phyloP scores from a whole-genome alignment of 106 monocot genomes.

The Dendrobium officinale region DNA sequence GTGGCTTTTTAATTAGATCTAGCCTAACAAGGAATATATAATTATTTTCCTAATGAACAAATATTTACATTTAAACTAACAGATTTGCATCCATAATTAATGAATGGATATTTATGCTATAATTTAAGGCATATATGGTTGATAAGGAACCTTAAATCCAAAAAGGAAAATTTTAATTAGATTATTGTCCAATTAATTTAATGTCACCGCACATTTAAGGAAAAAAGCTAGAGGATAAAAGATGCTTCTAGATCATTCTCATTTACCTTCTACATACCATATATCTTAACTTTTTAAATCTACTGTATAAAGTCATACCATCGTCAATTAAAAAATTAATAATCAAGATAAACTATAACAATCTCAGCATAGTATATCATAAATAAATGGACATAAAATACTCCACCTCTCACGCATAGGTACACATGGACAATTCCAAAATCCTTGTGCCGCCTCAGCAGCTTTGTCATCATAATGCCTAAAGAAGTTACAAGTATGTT shows the following conservation, averaged over 20 bases:
- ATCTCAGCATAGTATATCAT: not conserved
- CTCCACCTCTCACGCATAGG: slow-evolving; percentile 95
- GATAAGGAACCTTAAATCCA: not conserved
- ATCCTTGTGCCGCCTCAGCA: slow-evolving; percentile 88
- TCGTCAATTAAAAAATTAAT: not conserved
- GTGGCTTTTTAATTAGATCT: too few species aligned
- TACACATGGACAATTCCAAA: slow-evolving; percentile 99
- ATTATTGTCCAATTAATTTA: not conserved
- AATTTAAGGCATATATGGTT: too few species aligned
- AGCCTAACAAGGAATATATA: too few species aligned
- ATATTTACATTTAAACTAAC: too few species aligned
- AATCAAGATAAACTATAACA: not conserved
- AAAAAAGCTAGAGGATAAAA: not conserved
- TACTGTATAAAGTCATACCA: not conserved
- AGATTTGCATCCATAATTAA: too few species aligned
- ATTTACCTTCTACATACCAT: not conserved
- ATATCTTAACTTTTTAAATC: not conserved
- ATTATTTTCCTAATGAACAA: too few species aligned
- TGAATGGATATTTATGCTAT: too few species aligned
- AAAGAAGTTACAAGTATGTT: slow-evolving; percentile 12
- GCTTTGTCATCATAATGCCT: slow-evolving; percentile 99
- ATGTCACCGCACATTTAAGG: not conserved
- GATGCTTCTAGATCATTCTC: slow-evolving; percentile 2
- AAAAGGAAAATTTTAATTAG: not conserved
- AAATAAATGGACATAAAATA: not conserved